Evolutionary conservation across 1,284 basidiomycete genomes (phyloP).

Genomic region (Tetrapyrgos nigripes): DNA sequence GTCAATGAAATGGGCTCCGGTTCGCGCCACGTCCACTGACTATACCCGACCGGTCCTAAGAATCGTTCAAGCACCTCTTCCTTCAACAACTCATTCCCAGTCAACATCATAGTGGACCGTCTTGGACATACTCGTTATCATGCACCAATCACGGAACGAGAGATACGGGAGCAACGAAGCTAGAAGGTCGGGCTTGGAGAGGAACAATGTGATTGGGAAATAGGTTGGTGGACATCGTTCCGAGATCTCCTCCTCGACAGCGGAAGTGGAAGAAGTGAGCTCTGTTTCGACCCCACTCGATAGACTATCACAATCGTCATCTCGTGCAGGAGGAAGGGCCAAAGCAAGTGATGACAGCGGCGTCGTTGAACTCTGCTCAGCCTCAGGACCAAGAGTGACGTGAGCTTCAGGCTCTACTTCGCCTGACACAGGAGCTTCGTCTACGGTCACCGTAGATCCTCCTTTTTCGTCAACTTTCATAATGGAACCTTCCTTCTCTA

Average conservation of each 20-base stretch:
- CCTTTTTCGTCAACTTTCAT: too few species aligned
- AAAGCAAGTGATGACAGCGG: too few species aligned
- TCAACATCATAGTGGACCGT: slow-evolving; percentile 54
- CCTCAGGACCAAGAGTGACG: too few species aligned
- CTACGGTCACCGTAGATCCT: too few species aligned
- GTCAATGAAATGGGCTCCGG: slow-evolving; percentile 65
- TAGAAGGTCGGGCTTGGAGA: slow-evolving; percentile 57
- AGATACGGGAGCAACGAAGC: slow-evolving; percentile 57
- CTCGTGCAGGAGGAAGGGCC: too few species aligned
- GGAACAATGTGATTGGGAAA: slow-evolving; percentile 53
- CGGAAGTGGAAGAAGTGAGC: not conserved
- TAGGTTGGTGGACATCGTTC: not conserved
- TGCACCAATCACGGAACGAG: slow-evolving; percentile 71
- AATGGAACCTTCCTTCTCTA: too few species aligned
- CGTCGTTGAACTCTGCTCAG: too few species aligned
- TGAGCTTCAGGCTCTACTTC: too few species aligned
- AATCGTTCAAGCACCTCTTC: slow-evolving; percentile 73
- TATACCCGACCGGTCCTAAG: slow-evolving; percentile 71
- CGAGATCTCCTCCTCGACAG: not conserved
- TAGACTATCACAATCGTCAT: too few species aligned
- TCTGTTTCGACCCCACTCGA: too few species aligned
- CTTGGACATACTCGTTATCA: slow-evolving; percentile 60
- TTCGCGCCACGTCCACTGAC: slow-evolving; percentile 65
- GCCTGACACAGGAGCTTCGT: too few species aligned
- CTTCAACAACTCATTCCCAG: slow-evolving; percentile 52